Evolutionary conservation across 345 rosid species (phyloP).

Genomic region (Bruguiera parviflora): DNA sequence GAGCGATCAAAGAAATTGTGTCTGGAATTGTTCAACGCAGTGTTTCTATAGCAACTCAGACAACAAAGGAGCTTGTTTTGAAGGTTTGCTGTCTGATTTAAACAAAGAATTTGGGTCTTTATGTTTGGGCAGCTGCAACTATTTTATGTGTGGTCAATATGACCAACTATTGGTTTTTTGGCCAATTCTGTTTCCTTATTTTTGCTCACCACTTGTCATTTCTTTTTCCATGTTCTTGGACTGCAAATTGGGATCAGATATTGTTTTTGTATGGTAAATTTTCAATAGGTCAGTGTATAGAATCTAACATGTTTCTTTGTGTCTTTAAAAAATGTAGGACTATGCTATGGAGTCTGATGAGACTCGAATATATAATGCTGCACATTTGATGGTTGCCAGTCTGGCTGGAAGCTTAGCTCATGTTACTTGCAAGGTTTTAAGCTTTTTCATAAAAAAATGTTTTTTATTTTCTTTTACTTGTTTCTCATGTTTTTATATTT

Average conservation of each 20-base stretch:
- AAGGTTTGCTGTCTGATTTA: constrained; percentile 53
- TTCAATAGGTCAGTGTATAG: neutral
- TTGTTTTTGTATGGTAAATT: too few relatives aligned
- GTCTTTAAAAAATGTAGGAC: constrained; percentile 43
- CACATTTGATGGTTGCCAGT: constrained; percentile 99
- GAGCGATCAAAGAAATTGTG: constrained; percentile 94
- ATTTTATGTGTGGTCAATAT: neutral
- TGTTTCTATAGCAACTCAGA: constrained; percentile 96
- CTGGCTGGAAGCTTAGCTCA: constrained; percentile 98
- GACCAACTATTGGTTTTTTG: neutral
- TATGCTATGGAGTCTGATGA: constrained; percentile 91
- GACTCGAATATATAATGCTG: constrained; percentile 84
- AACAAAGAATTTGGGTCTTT: constrained; percentile 5
- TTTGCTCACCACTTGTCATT: neutral
- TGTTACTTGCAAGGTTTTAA: constrained; percentile 93
- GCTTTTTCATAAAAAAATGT: neutral
- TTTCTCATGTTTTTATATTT: neutral
- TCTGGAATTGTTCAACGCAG: constrained; percentile 91
- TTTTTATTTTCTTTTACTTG: neutral
- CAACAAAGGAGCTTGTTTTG: constrained; percentile 94
- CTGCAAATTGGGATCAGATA: too few relatives aligned
- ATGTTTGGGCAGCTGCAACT: constrained; percentile 4
- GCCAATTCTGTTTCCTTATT: neutral
- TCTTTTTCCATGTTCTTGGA: neutral
- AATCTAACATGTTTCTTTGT: neutral